phyloP scores from a whole-genome alignment of 495 filamentous ascomycete genomes.

The Apodospora peruviana region DNA sequence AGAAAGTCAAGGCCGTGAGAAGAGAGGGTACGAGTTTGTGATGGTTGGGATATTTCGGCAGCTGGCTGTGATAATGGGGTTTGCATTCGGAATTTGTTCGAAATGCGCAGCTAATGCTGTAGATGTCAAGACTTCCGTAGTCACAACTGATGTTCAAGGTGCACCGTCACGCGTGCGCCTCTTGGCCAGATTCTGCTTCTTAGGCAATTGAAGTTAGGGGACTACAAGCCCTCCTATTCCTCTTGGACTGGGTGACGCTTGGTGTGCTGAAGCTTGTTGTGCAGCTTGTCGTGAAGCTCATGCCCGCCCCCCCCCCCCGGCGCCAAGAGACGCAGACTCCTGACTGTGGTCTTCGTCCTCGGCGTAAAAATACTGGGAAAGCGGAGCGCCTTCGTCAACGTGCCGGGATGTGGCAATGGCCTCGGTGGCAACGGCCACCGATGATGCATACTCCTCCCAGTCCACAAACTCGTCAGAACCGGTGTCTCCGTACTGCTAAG shows the following conservation, averaged over 20 bases:
- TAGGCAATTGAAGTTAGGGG: neutral
- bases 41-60: too few relatives aligned
- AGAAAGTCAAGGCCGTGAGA: too few relatives aligned
- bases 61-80: too few relatives aligned
- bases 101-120: neutral
- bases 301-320: constrained; percentile 4
- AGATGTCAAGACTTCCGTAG: neutral
- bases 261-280: neutral
- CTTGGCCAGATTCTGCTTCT: neutral
- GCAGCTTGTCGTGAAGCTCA: constrained; percentile 12
- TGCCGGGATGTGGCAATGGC: constrained; percentile 9
- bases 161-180: neutral
- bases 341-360: constrained; percentile 11
- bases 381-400: constrained; percentile 9
- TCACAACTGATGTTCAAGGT: neutral
- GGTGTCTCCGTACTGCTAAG: constrained; percentile 8
- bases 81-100: too few relatives aligned
- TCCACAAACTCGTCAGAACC: constrained; percentile 15
- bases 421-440: constrained; percentile 4
- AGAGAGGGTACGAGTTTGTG: too few relatives aligned
- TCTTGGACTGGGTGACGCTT: neutral
- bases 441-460: constrained; percentile 12
- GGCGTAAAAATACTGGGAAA: constrained; percentile 13
- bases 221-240: neutral
- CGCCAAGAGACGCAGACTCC: constrained; percentile 7